phyloP scores from a whole-genome alignment of 768 basidiomycete genomes.

The Agaricus blazei region DNA sequence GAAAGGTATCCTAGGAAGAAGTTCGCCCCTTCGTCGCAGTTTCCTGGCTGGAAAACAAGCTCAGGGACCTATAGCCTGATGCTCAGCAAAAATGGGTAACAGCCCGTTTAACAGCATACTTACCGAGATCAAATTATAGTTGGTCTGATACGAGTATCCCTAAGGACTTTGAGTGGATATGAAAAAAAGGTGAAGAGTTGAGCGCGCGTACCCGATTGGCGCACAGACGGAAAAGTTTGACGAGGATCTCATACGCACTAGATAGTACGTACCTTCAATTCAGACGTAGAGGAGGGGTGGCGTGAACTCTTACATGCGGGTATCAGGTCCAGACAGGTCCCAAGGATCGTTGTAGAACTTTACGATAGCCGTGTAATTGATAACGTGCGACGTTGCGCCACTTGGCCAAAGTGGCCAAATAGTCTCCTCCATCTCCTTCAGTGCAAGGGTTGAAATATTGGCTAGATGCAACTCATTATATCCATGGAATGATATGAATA shows the following conservation, averaged over 20 bases:
- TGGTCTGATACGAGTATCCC: slow-evolving; percentile 70
- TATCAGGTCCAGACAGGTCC: slow-evolving; percentile 52
- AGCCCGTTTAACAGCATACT: not conserved
- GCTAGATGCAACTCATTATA: slow-evolving; percentile 61
- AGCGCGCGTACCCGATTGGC: slow-evolving; percentile 44
- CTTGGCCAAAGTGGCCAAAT: slow-evolving; percentile 64
- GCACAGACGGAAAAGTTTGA: slow-evolving; percentile 55
- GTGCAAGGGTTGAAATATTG: slow-evolving; percentile 40
- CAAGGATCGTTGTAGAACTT: slow-evolving; percentile 65
- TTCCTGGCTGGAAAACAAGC: slow-evolving; percentile 58
- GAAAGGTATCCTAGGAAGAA: slow-evolving; percentile 70
- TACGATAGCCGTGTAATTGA: slow-evolving; percentile 42
- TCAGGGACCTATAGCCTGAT: slow-evolving; percentile 44
- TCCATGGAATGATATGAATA: slow-evolving; percentile 66
- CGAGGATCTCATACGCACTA: slow-evolving; percentile 59
- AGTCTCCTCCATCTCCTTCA: slow-evolving; percentile 52
- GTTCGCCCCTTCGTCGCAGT: slow-evolving; percentile 40
- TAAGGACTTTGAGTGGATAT: slow-evolving; percentile 18
- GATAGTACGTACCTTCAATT: slow-evolving; percentile 6
- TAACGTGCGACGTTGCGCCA: slow-evolving; percentile 48
- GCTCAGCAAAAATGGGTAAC: not conserved
- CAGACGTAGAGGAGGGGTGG: not conserved
- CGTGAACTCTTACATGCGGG: slow-evolving; percentile 39
- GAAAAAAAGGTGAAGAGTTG: slow-evolving; percentile 6
- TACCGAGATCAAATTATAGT: slow-evolving; percentile 53